These are phyloP conservation scores for Thalassiosira oceanica DNA, from an alignment of 352 stramenopile species.

Conservation along the genomic window DNA sequence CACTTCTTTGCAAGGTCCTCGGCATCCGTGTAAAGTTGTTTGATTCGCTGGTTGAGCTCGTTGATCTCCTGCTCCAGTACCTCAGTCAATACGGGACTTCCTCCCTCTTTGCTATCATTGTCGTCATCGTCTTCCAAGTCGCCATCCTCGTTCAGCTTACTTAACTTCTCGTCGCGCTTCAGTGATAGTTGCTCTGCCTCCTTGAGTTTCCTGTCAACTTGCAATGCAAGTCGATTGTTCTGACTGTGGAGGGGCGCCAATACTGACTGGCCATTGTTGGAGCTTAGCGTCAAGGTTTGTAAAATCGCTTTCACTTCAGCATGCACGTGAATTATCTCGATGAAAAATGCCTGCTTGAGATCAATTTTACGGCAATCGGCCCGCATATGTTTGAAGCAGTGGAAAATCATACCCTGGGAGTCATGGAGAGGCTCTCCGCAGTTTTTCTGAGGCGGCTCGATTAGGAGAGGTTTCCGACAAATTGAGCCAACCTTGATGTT, in stretches of 20 bases:
- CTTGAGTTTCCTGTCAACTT: too few relatives aligned
- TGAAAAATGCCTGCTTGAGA: neutral
- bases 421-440: neutral
- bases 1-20: constrained; percentile 9
- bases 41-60: neutral
- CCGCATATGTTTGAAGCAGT: neutral
- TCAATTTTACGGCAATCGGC: neutral
- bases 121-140: neutral
- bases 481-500: neutral
- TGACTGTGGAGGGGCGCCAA: too few relatives aligned
- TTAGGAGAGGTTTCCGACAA: neutral
- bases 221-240: too few relatives aligned
- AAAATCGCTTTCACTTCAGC: neutral
- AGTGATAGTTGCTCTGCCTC: too few relatives aligned
- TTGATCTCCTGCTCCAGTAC: neutral
- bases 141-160: neutral
- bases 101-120: neutral
- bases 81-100: neutral
- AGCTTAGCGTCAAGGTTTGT: too few relatives aligned
- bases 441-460: neutral
- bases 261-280: neutral
- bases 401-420: neutral
- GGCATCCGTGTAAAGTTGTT: neutral
- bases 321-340: neutral
- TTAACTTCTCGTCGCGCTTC: too few relatives aligned